These are phyloP conservation scores for Blumeriella jaapii DNA, from an alignment of 2,329 filamentous ascomycete species.

Conservation along the genomic window DNA sequence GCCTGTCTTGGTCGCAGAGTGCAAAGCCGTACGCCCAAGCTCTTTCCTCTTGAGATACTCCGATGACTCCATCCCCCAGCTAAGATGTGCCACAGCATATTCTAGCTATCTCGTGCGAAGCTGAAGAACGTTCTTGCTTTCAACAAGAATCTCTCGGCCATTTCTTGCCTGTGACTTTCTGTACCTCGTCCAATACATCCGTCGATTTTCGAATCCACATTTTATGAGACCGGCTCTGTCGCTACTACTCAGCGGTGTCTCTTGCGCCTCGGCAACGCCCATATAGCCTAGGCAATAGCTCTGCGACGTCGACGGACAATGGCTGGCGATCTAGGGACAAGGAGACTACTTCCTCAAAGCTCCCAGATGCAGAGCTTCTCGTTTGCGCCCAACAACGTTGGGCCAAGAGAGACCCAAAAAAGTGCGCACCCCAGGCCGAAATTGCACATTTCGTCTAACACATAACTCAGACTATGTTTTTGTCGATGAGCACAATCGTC, in stretches of 20 bases:
- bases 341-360: slow-evolving; percentile 54
- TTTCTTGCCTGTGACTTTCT: slow-evolving; percentile 7
- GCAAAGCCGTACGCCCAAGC: slow-evolving; percentile 16
- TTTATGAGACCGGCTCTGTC: not conserved
- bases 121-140: slow-evolving; percentile 15
- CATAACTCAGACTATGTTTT: slow-evolving; percentile 79
- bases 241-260: slow-evolving; percentile 1
- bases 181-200: not conserved
- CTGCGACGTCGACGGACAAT: slow-evolving; percentile 36
- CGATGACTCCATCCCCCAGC: slow-evolving; percentile 19
- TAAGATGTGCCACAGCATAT: slow-evolving; percentile 17
- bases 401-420: slow-evolving; percentile 68
- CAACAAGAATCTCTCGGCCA: slow-evolving; percentile 12
- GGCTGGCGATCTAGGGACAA: slow-evolving; percentile 50
- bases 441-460: slow-evolving; percentile 23
- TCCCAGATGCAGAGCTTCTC: slow-evolving; percentile 64
- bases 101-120: slow-evolving; percentile 12
- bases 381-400: slow-evolving; percentile 55
- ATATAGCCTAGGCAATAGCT: too few species aligned
- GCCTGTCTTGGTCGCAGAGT: slow-evolving; percentile 13
- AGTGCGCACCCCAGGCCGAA: slow-evolving; percentile 41
- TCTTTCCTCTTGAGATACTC: slow-evolving; percentile 14
- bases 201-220: slow-evolving; percentile 5
- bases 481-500: slow-evolving; percentile 95
- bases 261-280: too few species aligned